These are phyloP conservation scores for Durotheca rogersii DNA, from an alignment of 495 filamentous ascomycete species.

Conservation along the genomic window DNA sequence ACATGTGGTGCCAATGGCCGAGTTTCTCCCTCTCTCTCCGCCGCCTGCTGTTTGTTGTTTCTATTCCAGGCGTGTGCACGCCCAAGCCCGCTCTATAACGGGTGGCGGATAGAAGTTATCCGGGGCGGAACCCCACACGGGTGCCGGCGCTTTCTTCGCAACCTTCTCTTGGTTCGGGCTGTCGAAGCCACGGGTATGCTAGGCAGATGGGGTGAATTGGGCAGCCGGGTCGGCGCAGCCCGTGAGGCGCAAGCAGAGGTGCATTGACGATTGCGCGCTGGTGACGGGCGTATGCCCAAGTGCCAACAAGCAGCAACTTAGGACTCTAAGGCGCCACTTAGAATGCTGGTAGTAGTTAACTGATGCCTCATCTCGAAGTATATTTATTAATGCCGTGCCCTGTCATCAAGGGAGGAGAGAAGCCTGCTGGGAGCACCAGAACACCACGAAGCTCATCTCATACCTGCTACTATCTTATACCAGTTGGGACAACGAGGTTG, in stretches of 20 bases:
- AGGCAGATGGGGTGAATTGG: not conserved
- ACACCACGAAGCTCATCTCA: no score
- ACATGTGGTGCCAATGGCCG: not conserved
- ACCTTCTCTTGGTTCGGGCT: not conserved
- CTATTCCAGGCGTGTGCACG: not conserved
- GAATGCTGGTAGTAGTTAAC: not conserved
- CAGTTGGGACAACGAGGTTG: not conserved
- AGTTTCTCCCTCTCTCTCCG: not conserved
- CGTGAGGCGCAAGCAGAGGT: constrained; percentile 7
- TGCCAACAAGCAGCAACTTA: no score
- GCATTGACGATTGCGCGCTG: no score
- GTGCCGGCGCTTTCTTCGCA: not conserved
- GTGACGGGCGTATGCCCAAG: no score
- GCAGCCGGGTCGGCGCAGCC: constrained; percentile 4
- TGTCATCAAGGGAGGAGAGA: no score
- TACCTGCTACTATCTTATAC: no score
- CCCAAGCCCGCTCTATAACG: not conserved
- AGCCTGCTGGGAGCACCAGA: no score
- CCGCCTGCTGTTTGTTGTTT: no score
- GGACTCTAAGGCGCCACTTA: not conserved
- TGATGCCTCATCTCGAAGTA: no score
- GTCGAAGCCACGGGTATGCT: not conserved
- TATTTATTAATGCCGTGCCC: no score
- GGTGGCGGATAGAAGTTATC: constrained; percentile 17
- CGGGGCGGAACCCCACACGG: constrained; percentile 6